These are phyloP conservation scores for Hypsizygus ulmarius DNA, from an alignment of 1,284 basidiomycete species.

Conservation along the genomic window DNA sequence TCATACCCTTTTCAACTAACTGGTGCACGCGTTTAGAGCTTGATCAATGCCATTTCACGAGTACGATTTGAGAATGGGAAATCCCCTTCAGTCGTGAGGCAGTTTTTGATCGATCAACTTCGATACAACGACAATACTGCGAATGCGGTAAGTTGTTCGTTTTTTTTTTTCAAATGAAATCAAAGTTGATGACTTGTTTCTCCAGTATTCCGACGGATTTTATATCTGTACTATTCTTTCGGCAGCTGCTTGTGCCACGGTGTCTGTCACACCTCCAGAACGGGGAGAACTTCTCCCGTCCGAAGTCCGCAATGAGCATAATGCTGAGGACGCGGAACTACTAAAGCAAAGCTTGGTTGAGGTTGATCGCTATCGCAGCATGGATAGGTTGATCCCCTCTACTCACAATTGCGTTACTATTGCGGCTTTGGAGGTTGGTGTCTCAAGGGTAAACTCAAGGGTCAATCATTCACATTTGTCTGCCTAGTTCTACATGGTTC, in stretches of 20 bases:
- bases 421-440: slow-evolving; percentile 79
- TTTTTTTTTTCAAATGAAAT: neutral
- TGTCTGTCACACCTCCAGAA: slow-evolving; percentile 73
- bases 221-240: slow-evolving; percentile 90
- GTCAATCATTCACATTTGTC: slow-evolving; percentile 7
- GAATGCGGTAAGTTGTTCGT: slow-evolving; percentile 64
- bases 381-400: slow-evolving; percentile 95
- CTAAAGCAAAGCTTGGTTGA: slow-evolving; percentile 74
- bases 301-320: slow-evolving; percentile 63
- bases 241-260: slow-evolving; percentile 73
- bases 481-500: slow-evolving; percentile 75
- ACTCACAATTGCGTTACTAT: slow-evolving; percentile 93
- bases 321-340: slow-evolving; percentile 62
- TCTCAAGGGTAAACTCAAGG: slow-evolving; percentile 8
- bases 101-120: slow-evolving; percentile 88
- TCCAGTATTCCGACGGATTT: slow-evolving; percentile 85
- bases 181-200: slow-evolving; percentile 13
- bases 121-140: slow-evolving; percentile 94
- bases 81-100: slow-evolving; percentile 84
- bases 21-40: slow-evolving; percentile 42
- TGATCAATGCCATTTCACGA: slow-evolving; percentile 81
- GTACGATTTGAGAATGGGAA: slow-evolving; percentile 86
- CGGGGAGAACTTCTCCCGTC: slow-evolving; percentile 71
- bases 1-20: slow-evolving; percentile 1
- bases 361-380: slow-evolving; percentile 88